phyloP scores from a whole-genome alignment of 495 filamentous ascomycete genomes.

The Penicillium dipodomyicola region DNA sequence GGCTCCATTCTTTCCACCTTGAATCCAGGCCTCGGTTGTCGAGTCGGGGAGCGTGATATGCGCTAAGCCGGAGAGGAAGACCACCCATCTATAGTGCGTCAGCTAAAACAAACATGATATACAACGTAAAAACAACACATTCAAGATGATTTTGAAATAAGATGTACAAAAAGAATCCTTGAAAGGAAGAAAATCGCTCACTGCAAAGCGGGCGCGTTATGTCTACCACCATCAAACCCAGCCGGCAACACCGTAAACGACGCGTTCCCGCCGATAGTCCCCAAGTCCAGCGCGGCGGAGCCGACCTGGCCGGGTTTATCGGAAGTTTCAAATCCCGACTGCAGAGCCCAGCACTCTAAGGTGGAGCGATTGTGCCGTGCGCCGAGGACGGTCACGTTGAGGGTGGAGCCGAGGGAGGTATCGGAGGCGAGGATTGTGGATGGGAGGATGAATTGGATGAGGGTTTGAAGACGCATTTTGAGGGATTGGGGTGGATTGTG shows the following conservation, averaged over 20 bases:
- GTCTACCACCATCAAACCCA: conserved; percentile 48
- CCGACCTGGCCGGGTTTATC: conserved; percentile 45
- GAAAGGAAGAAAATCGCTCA: conserved; percentile 25
- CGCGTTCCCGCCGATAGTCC: conserved; percentile 31
- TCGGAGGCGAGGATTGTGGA: conserved; percentile 17
- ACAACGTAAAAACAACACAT: neutral
- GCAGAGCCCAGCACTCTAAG: conserved; percentile 56
- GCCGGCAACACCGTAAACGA: conserved; percentile 43
- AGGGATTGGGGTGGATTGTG: neutral
- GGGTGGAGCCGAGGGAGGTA: conserved; percentile 17
- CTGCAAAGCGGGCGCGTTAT: conserved; percentile 53
- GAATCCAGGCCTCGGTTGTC: conserved; percentile 35
- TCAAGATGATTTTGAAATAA: neutral
- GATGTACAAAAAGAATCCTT: neutral
- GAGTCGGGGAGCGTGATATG: conserved; percentile 51
- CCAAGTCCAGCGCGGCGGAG: conserved; percentile 32
- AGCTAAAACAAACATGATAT: neutral
- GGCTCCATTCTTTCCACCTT: conserved; percentile 45
- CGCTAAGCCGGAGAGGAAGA: conserved; percentile 50
- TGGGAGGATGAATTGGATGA: conserved; percentile 22
- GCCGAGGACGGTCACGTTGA: conserved; percentile 44
- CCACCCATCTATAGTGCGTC: conserved; percentile 45
- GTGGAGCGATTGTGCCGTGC: conserved; percentile 42
- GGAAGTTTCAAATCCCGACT: conserved; percentile 40
- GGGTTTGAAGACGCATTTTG: conserved; percentile 24